These are phyloP conservation scores for Russula sp. DNA, from an alignment of 768 basidiomycete genomes.

Conservation along the genomic window DNA sequence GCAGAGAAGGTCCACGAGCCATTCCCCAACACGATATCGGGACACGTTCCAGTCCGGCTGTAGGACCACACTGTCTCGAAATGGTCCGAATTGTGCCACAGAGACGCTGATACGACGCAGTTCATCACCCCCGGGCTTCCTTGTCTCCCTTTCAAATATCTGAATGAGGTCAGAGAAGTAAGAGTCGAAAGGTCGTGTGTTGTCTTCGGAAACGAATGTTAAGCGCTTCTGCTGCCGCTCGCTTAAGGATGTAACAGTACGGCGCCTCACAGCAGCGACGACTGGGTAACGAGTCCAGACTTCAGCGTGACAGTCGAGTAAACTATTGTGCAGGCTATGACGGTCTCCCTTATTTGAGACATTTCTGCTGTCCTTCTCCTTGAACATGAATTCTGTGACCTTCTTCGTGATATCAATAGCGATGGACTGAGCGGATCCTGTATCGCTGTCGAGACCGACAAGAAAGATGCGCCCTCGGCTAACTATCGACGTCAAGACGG, in stretches of 20 bases:
- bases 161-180: conserved; percentile 44
- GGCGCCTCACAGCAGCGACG: conserved; percentile 14
- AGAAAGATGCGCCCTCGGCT: conserved; percentile 40
- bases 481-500: conserved; percentile 42
- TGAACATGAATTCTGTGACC: conserved; percentile 51
- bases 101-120: conserved; percentile 37
- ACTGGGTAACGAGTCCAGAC: conserved; percentile 17
- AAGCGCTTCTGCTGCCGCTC: conserved; percentile 34
- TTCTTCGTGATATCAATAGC: conserved; percentile 50
- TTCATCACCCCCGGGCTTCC: conserved; percentile 46
- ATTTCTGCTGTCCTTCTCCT: conserved; percentile 34
- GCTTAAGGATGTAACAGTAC: conserved; percentile 14
- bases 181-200: conserved; percentile 33
- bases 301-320: conserved; percentile 12
- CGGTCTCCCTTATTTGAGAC: conserved; percentile 18
- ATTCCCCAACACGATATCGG: conserved; percentile 46
- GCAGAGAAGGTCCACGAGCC: conserved; percentile 58
- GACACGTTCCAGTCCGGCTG: conserved; percentile 30
- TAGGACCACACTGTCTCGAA: conserved; percentile 21
- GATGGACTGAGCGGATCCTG: conserved; percentile 36
- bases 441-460: conserved; percentile 34
- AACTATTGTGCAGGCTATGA: too few relatives aligned
- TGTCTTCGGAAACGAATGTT: conserved; percentile 40
- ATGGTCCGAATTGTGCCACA: conserved; percentile 29
- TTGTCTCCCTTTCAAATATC: conserved; percentile 42